Percentiles rank a stretch among this genome's conserved stretches.
These are phyloP conservation scores for Staphylotrichum longicolle DNA, from an alignment of 495 filamentous ascomycete species.

Conservation along the genomic window DNA sequence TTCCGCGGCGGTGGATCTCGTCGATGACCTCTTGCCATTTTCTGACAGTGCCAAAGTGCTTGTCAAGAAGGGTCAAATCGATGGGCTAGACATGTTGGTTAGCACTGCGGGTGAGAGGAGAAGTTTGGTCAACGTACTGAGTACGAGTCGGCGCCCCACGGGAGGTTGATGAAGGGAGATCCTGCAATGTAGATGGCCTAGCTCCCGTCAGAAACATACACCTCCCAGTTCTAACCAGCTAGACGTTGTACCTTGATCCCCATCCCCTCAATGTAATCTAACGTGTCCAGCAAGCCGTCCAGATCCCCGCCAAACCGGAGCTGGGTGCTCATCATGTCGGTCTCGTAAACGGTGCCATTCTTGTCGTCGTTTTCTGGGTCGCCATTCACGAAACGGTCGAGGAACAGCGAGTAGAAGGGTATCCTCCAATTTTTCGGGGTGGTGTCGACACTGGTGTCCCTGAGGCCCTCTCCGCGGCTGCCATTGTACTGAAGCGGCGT, in stretches of 20 bases:
- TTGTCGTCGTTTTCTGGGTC: conserved; percentile 69
- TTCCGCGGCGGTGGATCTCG: conserved; percentile 62
- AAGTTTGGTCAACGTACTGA: conserved; percentile 29
- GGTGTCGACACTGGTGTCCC: conserved; percentile 39
- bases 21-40: conserved; percentile 62
- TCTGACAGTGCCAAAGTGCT: conserved; percentile 64
- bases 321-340: conserved; percentile 65
- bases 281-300: conserved; percentile 58
- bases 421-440: conserved; percentile 70
- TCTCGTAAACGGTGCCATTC: conserved; percentile 67
- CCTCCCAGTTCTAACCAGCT: too few relatives aligned
- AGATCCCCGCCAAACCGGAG: conserved; percentile 75
- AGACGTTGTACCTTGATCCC: conserved; percentile 54
- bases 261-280: conserved; percentile 75
- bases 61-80: conserved; percentile 68
- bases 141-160: conserved; percentile 68
- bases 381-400: conserved; percentile 71
- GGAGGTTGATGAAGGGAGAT: conserved; percentile 65
- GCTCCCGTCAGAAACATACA: conserved; percentile 13
- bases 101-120: background rate
- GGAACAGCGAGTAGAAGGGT: conserved; percentile 68
- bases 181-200: conserved; percentile 68
- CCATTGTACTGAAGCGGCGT: conserved; percentile 62
- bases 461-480: conserved; percentile 53
- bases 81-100: conserved; percentile 46